A percentile compares a stretch with the other conserved stretches of the same genome.
phyloP scores from a whole-genome alignment of 1,139 yeast species.

The Blastobotrys apis region DNA sequence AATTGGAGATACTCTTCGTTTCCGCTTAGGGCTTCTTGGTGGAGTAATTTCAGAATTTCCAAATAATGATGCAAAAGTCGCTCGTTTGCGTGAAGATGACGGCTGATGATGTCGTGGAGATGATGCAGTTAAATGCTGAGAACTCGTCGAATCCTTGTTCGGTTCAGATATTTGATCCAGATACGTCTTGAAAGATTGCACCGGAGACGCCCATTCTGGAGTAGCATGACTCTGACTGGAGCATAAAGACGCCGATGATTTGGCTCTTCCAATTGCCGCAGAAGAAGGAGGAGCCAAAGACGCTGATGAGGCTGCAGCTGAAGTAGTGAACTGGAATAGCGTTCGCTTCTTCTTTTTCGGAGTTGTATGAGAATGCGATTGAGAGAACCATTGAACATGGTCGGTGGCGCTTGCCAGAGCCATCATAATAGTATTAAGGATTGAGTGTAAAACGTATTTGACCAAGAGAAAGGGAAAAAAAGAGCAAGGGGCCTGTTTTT shows the following conservation, averaged over 20 bases:
- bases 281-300: conserved; percentile 5
- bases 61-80: conserved; percentile 9
- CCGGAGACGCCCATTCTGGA: conserved; percentile 29
- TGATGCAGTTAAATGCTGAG: no score
- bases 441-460: not conserved
- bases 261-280: not conserved
- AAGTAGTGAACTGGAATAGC: not conserved
- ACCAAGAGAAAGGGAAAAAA: not conserved
- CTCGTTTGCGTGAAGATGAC: conserved; percentile 1
- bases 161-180: conserved; percentile 17
- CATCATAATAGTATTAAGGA: not conserved
- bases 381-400: not conserved
- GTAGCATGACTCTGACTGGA: conserved; percentile 18
- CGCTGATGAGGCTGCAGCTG: no score
- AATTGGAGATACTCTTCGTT: conserved; percentile 1
- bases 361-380: not conserved
- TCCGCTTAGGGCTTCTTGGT: not conserved
- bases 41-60: not conserved
- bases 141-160: no score
- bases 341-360: not conserved
- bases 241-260: not conserved
- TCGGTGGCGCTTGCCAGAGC: not conserved
- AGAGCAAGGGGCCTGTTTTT: not conserved
- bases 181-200: conserved; percentile 22
- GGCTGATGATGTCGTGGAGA: no score